Evolutionary conservation across 768 basidiomycete genomes (phyloP), one percentile per base, ranked within the genome.

Genomic region (Mycena alexandri): DNA sequence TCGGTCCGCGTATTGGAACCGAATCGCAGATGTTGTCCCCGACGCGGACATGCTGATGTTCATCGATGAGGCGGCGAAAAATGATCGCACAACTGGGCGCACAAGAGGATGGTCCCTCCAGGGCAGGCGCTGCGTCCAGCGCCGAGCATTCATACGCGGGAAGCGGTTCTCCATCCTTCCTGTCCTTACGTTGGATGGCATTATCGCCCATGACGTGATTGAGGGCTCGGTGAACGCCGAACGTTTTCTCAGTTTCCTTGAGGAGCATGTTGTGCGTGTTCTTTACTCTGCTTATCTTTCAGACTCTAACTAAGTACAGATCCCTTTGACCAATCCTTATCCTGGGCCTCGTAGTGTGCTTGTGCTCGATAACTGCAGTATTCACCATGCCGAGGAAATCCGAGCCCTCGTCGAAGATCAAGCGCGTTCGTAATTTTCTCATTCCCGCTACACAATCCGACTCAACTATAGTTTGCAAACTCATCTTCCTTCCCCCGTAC

Each of bases 341-440:
- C 79, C 76, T 5, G 70, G 25, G 16, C 51, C 25, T 9, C 29
- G 29, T 7, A 52, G 51, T 19, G 14, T 52, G 33, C 51, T 52
- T 6, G 51, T 81, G 1, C 64, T 81, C 16, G 78, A 81, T 43
- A 81, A 81, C 53, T 77, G 76, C 29, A 42, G 65, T 7, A 81
- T 81, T 22, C 80, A 81, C 53, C 78, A 80, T 50, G 68, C 71
- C 19, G 72, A 73, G 14, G 76, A 78, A 7, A 44, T 80, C 14
- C 63, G 69, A 0, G 41, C 34, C 2, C 58, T 79, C 17, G 68
- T 79, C 12, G 71, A 69, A 56, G 75, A 67, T 56, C 43, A 68
- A 52, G 63, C 56, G 10, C 34, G 69, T 72, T 43, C 21, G 71
- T 36, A n/a, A 17, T 61, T 42, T 11, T 22, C 6, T 8, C 25